These are phyloP conservation scores for Saccharomyces hybrid DNA, from an alignment of 1,139 yeast species.

Conservation along the genomic window DNA sequence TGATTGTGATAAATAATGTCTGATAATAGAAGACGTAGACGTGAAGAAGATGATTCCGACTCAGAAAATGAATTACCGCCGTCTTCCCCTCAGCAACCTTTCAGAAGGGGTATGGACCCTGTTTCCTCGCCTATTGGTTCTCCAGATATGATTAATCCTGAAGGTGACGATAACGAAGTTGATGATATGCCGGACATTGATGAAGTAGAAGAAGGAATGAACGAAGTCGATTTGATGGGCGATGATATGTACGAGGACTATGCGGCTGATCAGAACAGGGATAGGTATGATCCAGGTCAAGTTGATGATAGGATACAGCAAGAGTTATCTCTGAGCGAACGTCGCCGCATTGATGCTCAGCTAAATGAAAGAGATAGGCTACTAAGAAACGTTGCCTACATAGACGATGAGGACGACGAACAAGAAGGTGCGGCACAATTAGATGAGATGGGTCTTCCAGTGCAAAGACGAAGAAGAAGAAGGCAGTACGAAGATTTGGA, in stretches of 20 bases:
- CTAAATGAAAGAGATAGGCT: slow-evolving; percentile 72
- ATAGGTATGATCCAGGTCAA: slow-evolving; percentile 57
- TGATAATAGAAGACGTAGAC: slow-evolving; percentile 31
- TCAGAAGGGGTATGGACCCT: slow-evolving; percentile 20
- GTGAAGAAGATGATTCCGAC: slow-evolving; percentile 24
- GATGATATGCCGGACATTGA: slow-evolving; percentile 55
- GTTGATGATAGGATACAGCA: slow-evolving; percentile 76
- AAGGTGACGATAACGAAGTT: slow-evolving; percentile 48
- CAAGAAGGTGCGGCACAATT: slow-evolving; percentile 40
- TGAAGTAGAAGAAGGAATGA: slow-evolving; percentile 68
- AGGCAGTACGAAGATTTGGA: slow-evolving; percentile 57
- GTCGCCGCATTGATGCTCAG: slow-evolving; percentile 75
- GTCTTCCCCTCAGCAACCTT: slow-evolving; percentile 29
- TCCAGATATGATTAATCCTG: slow-evolving; percentile 48
- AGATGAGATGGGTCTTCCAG: slow-evolving; percentile 70
- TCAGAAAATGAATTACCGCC: slow-evolving; percentile 22
- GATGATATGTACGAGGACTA: slow-evolving; percentile 81
- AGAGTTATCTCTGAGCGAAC: slow-evolving; percentile 62
- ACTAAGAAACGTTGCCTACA: slow-evolving; percentile 45
- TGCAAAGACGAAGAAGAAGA: slow-evolving; percentile 64
- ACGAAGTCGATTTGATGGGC: slow-evolving; percentile 76
- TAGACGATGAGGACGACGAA: slow-evolving; percentile 50
- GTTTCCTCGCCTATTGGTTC: slow-evolving; percentile 46
- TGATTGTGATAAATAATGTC: slow-evolving; percentile 12
- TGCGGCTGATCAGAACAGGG: slow-evolving; percentile 54